Conservation (phyloP, 2,329 filamentous ascomycete genomes). For the Phyllosticta citribraziliensis region DNA sequence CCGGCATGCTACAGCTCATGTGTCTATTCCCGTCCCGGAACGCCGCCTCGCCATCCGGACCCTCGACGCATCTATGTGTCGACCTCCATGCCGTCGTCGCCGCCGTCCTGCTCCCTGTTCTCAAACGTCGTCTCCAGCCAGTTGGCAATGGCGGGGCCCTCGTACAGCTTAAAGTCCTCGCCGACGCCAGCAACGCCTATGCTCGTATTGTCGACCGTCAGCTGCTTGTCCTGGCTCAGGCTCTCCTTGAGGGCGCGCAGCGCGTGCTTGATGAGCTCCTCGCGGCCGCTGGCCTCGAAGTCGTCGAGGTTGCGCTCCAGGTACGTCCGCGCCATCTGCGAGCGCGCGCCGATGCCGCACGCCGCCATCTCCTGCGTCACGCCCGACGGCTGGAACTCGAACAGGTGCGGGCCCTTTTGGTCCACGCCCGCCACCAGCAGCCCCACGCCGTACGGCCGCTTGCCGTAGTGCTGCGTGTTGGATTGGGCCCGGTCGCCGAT, state of each 20-base stretch:
- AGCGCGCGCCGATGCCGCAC: conserved; percentile 89
- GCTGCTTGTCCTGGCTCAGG: conserved; percentile 90
- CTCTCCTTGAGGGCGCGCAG: conserved; percentile 89
- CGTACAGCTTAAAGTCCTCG: conserved; percentile 83
- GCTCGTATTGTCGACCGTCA: conserved; percentile 94
- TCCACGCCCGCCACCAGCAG: conserved; percentile 89
- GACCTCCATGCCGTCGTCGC: conserved; percentile 44
- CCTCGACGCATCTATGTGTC: conserved; percentile 22
- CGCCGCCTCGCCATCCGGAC: neutral
- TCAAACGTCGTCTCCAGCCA: conserved; percentile 66
- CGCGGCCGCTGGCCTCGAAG: conserved; percentile 65
- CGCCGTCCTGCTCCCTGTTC: conserved; percentile 31
- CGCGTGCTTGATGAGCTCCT: conserved; percentile 85
- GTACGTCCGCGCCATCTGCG: conserved; percentile 96
- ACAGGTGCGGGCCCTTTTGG: conserved; percentile 86
- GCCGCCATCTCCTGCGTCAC: conserved; percentile 97
- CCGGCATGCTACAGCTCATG: conserved; percentile 3
- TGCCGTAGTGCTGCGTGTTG: conserved; percentile 96
- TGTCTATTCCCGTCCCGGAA: conserved; percentile 1
- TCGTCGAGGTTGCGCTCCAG: conserved; percentile 82
- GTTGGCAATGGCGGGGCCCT: conserved; percentile 75
- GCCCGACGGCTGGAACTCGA: conserved; percentile 94
- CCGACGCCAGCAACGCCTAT: conserved; percentile 70
- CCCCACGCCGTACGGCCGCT: conserved; percentile 91
- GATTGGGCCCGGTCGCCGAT: conserved; percentile 95